A percentile compares a stretch with the other conserved stretches of the same genome.
These are phyloP conservation scores for Xylaria curta DNA, from an alignment of 495 filamentous ascomycete genomes.

Conservation along the genomic window DNA sequence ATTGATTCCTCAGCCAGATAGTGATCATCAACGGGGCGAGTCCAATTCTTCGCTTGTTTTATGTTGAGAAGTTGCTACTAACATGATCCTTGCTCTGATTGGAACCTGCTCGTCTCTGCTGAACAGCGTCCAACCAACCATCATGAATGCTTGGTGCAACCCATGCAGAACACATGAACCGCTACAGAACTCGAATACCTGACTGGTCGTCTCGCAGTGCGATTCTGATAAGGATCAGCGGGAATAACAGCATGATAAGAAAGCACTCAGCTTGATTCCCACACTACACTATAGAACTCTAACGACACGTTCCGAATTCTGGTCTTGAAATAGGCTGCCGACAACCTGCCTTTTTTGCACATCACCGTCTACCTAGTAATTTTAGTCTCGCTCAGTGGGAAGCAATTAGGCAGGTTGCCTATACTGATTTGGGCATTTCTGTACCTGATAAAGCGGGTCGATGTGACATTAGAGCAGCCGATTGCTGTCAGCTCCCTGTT, in stretches of 20 bases:
- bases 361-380: conserved; percentile 9
- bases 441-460: conserved; percentile 26
- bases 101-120: neutral
- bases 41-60: neutral
- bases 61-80: conserved; percentile 6
- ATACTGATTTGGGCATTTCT: conserved; percentile 17
- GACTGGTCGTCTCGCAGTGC: neutral
- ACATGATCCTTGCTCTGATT: neutral
- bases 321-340: neutral
- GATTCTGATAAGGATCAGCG: neutral
- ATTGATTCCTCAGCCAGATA: neutral
- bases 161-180: neutral
- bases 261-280: neutral
- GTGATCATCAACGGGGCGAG: neutral
- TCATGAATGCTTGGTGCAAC: neutral
- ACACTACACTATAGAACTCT: neutral
- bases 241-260: neutral
- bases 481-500: conserved; percentile 16
- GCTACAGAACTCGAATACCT: neutral
- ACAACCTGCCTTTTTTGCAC: conserved; percentile 26
- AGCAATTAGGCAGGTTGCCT: conserved; percentile 26
- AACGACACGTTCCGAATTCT: conserved; percentile 4
- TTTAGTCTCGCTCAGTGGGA: conserved; percentile 15
- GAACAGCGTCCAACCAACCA: neutral
- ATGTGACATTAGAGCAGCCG: conserved; percentile 16